Evolutionary conservation across 371 early-diverging fungal species (phyloP).

Genomic region (Syncephalastrum racemosum): DNA sequence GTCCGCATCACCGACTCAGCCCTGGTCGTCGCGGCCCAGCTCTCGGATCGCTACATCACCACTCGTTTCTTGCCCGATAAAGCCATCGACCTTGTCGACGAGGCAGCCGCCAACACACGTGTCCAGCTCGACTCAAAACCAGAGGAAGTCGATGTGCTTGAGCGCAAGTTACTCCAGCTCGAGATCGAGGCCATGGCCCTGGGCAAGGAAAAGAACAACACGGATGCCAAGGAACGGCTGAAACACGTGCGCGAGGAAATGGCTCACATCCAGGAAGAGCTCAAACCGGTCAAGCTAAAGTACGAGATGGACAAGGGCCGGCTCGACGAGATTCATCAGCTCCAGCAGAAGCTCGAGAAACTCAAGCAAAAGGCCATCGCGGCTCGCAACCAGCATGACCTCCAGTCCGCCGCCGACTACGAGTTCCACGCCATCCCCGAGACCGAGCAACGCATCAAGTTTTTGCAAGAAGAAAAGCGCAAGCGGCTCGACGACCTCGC

Average conservation of each 20-base stretch:
- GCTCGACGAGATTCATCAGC: slow-evolving; percentile 83
- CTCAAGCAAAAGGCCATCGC: slow-evolving; percentile 82
- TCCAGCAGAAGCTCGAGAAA: slow-evolving; percentile 87
- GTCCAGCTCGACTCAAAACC: slow-evolving; percentile 96
- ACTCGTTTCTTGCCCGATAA: slow-evolving; percentile 78
- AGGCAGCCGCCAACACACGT: slow-evolving; percentile 93
- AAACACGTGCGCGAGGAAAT: slow-evolving; percentile 83
- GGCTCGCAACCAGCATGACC: slow-evolving; percentile 80
- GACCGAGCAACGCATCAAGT: slow-evolving; percentile 65
- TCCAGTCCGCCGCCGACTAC: slow-evolving; percentile 78
- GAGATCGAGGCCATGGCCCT: slow-evolving; percentile 95
- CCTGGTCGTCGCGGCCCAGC: slow-evolving; percentile 76
- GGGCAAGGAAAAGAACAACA: slow-evolving; percentile 87
- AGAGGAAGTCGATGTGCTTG: slow-evolving; percentile 91
- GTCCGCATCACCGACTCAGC: slow-evolving; percentile 83
- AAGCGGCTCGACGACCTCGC: slow-evolving; percentile 59
- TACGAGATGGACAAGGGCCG: slow-evolving; percentile 84
- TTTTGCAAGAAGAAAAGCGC: slow-evolving; percentile 49
- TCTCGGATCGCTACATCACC: slow-evolving; percentile 80
- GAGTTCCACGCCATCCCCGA: slow-evolving; percentile 91
- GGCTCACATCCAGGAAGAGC: slow-evolving; percentile 75
- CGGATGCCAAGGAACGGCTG: slow-evolving; percentile 73
- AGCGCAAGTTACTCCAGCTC: slow-evolving; percentile 88
- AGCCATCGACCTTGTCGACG: slow-evolving; percentile 90
- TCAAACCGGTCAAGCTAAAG: slow-evolving; percentile 85